Base-by-base conservation (phyloP, 805 yeast genomes). In the Lachancea mirantina region DNA sequence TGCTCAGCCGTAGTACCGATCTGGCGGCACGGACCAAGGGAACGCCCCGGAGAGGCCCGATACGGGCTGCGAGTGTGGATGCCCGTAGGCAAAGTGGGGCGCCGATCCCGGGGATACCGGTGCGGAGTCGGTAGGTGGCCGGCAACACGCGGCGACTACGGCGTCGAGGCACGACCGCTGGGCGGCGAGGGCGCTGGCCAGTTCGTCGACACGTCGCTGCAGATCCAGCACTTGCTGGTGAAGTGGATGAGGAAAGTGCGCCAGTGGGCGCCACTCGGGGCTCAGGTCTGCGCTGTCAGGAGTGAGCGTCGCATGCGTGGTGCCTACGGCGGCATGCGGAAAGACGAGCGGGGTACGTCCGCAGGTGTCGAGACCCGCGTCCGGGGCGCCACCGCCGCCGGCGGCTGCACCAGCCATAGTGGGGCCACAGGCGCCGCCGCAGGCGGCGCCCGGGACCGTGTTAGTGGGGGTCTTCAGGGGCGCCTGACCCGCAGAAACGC, bases 261-360 rank as follows among this genome's bases (percentile, higher is more conserved):
- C 26, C 21, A 32, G 30, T 20, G 35, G 14, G n/a, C n/a, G n/a
- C n/a, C n/a, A n/a, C 16, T 32, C 35, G 29, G 19, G 16, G 31
- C 27, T 19, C 14, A 17, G 7, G 11, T 32, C 35, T n/a, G 26
- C 22, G 22, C 21, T 13, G 20, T 32, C 29, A n/a, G n/a, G n/a
- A n/a, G n/a, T n/a, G n/a, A n/a, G n/a, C n/a, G n/a, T n/a, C n/a
- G n/a, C n/a, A n/a, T n/a, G n/a, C n/a, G n/a, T n/a, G n/a, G n/a
- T n/a, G n/a, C n/a, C n/a, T n/a, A n/a, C n/a, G n/a, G n/a, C n/a
- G n/a, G n/a, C n/a, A n/a, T n/a, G n/a, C n/a, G n/a, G n/a, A n/a
- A n/a, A n/a, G n/a, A n/a, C n/a, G n/a, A 28, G 19, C 14, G 19
- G 13, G 17, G 23, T 20, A 14, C 25, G 34, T 16, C 26, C 26